Conservation (phyloP, 2,329 filamentous ascomycete species). For the Hypoxylon sp. region DNA sequence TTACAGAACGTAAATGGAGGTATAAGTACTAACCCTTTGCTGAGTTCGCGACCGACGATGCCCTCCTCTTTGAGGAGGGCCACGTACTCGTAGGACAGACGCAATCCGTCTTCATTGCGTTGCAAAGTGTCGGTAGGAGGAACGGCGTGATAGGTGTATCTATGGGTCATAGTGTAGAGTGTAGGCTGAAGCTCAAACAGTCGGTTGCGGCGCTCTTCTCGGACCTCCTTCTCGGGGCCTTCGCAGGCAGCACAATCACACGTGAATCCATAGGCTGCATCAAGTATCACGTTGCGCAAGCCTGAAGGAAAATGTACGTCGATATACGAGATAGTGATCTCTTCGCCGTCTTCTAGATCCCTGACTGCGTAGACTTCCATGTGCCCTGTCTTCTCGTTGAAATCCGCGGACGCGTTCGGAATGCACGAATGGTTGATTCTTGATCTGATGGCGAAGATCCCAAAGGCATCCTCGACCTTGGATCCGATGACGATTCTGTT, state of each 20-base stretch:
- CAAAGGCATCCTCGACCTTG: background rate
- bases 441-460: background rate
- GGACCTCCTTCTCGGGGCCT: background rate
- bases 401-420: background rate
- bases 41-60: background rate
- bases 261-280: background rate
- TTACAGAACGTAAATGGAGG: background rate
- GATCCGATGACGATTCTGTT: background rate
- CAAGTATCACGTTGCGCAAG: background rate
- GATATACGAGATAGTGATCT: background rate
- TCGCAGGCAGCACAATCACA: background rate
- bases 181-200: background rate
- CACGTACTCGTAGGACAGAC: background rate
- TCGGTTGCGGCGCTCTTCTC: background rate
- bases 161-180: too few species aligned
- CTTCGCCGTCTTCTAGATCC: background rate
- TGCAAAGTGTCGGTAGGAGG: background rate
- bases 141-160: too few species aligned
- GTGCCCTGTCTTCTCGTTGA: background rate
- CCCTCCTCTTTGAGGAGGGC: background rate
- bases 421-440: background rate
- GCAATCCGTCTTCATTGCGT: background rate
- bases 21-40: background rate
- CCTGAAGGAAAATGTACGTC: background rate
- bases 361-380: background rate